Evolutionary conservation across 495 filamentous ascomycete species (phyloP).

Genomic region (Neurospora hispaniola): DNA sequence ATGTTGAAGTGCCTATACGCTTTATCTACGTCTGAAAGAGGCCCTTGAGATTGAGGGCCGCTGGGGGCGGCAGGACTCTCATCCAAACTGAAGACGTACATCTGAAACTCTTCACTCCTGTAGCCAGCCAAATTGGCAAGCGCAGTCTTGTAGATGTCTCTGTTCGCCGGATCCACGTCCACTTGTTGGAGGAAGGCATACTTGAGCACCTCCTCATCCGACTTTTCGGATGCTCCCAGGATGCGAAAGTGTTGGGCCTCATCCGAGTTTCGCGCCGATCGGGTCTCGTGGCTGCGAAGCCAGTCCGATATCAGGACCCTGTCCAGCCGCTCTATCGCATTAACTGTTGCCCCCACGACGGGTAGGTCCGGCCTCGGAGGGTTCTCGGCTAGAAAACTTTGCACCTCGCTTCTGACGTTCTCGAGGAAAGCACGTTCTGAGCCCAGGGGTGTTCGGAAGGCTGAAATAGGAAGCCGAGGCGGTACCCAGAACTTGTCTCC

Average conservation of each 20-base stretch:
- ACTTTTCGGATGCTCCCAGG: slow-evolving; percentile 13
- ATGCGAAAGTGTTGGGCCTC: slow-evolving; percentile 4
- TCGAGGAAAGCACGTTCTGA: slow-evolving; percentile 23
- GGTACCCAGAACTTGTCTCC: slow-evolving; percentile 18
- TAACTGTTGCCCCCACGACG: slow-evolving; percentile 10
- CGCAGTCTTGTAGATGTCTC: slow-evolving; percentile 10
- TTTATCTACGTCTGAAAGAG: background rate
- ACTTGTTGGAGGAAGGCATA: slow-evolving; percentile 21
- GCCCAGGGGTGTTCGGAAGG: slow-evolving; percentile 14
- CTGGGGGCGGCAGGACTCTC: background rate
- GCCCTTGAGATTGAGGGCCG: slow-evolving; percentile 3
- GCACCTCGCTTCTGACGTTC: slow-evolving; percentile 25
- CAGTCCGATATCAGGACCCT: slow-evolving; percentile 10
- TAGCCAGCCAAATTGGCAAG: slow-evolving; percentile 10
- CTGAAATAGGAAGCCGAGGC: slow-evolving; percentile 9
- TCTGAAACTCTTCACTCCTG: slow-evolving; percentile 14
- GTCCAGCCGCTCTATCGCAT: slow-evolving; percentile 11
- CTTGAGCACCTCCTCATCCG: slow-evolving; percentile 14
- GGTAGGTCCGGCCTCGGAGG: slow-evolving; percentile 3
- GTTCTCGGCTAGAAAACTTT: slow-evolving; percentile 15
- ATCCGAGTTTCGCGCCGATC: background rate
- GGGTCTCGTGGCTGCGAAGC: background rate
- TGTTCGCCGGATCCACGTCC: slow-evolving; percentile 6
- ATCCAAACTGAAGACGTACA: slow-evolving; percentile 9
- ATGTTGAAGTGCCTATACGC: slow-evolving; percentile 16